phyloP scores from a whole-genome alignment of 2,329 filamentous ascomycete genomes.

The Monosporascus ibericus region DNA sequence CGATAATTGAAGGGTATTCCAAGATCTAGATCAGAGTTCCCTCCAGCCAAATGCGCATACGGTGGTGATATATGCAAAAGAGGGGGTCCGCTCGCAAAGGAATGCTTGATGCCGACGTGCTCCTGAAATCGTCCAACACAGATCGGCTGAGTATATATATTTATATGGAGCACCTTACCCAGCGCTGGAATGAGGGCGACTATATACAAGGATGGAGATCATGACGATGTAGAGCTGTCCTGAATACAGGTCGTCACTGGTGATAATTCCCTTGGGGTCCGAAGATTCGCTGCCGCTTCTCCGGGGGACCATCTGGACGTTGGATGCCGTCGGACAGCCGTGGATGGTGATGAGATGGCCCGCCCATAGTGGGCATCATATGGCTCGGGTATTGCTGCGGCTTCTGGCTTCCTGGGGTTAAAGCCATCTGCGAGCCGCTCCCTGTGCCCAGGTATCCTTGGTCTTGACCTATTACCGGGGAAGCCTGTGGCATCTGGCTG shows the following conservation, averaged over 20 bases:
- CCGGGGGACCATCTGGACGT: slow-evolving; percentile 35
- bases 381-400: slow-evolving; percentile 28
- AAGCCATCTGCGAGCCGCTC: slow-evolving; percentile 32
- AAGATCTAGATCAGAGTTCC: slow-evolving; percentile 13
- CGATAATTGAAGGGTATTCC: slow-evolving; percentile 12
- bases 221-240: slow-evolving; percentile 3
- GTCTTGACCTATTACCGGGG: slow-evolving; percentile 40
- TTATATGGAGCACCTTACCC: too few relatives aligned
- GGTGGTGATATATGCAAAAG: slow-evolving; percentile 4
- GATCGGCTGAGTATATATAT: slow-evolving; percentile 4
- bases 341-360: slow-evolving; percentile 18
- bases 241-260: slow-evolving; percentile 18
- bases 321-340: slow-evolving; percentile 26
- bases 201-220: slow-evolving; percentile 21
- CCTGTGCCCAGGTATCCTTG: slow-evolving; percentile 37
- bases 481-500: slow-evolving; percentile 43
- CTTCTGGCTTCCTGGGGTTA: slow-evolving; percentile 31
- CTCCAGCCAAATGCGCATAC: slow-evolving; percentile 7
- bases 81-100: slow-evolving; percentile 3
- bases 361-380: slow-evolving; percentile 31
- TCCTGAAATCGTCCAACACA: slow-evolving; percentile 1
- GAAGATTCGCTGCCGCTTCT: slow-evolving; percentile 49
- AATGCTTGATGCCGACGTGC: slow-evolving; percentile 3
- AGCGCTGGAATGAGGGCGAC: not conserved
- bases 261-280: slow-evolving; percentile 35